A percentile compares a stretch with the other conserved stretches of the same genome.
phyloP scores from a whole-genome alignment of 2,329 filamentous ascomycete genomes.

The Teratosphaeria nubilosa region DNA sequence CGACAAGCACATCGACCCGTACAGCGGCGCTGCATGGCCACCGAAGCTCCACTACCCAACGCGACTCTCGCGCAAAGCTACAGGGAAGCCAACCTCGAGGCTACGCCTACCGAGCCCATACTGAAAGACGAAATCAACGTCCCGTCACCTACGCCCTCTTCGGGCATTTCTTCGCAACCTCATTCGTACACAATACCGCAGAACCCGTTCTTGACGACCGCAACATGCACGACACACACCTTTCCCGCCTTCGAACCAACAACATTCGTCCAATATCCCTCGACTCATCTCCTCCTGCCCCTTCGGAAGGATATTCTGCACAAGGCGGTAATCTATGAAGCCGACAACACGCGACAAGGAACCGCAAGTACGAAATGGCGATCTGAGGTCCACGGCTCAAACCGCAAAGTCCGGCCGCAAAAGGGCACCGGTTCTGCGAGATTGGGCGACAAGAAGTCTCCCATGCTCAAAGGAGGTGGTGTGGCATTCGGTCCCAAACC shows the following conservation, averaged over 20 bases:
- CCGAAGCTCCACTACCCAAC: constrained; percentile 33
- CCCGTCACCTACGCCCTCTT: constrained; percentile 7
- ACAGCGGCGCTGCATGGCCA: constrained; percentile 44
- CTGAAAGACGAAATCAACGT: constrained; percentile 10
- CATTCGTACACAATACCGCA: constrained; percentile 7
- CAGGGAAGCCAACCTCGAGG: constrained; percentile 26
- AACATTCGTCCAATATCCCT: constrained; percentile 65
- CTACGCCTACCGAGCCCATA: constrained; percentile 17
- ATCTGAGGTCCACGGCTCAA: constrained; percentile 72
- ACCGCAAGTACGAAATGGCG: constrained; percentile 76
- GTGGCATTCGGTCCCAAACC: constrained; percentile 85
- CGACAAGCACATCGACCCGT: constrained; percentile 9
- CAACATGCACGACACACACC: constrained; percentile 75
- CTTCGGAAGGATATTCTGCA: constrained; percentile 87
- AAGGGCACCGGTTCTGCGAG: constrained; percentile 79
- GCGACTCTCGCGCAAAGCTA: constrained; percentile 8
- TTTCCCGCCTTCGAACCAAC: constrained; percentile 85
- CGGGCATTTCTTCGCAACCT: constrained; percentile 12
- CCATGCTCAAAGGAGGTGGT: constrained; percentile 74
- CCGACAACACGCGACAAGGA: constrained; percentile 76
- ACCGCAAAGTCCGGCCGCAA: constrained; percentile 71
- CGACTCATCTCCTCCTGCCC: constrained; percentile 76
- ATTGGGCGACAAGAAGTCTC: constrained; percentile 69
- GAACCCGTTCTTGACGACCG: constrained; percentile 46
- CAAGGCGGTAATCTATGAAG: constrained; percentile 84